Base-by-base conservation (phyloP, 108 stramenopile species). In the Conticribra guillardii region DNA sequence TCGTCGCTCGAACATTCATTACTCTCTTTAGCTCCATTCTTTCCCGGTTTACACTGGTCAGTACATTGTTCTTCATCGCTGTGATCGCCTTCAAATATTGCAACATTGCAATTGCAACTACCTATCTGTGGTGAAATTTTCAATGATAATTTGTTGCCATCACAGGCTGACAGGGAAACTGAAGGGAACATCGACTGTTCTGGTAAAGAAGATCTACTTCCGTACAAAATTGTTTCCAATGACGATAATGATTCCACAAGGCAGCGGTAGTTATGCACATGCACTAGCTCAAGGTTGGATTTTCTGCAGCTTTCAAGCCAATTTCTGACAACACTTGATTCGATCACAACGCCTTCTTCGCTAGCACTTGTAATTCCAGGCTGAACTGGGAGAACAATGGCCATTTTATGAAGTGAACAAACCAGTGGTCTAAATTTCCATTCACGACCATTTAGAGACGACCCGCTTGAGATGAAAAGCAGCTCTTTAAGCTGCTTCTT, bases 281-380 rank as follows among this genome's bases (percentile, higher is more conserved):
- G 46, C 15, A 80, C 54, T 21, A 73, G 28, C 52, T 62, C 79
- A 29, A 80, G 44, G 51, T 73, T 63, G 18, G 51, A 30, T 54
- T 17, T 23, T 19, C 27, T 45, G 16, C 64, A 14, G 32, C 32
- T 22, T 59, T 58, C 68, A 46, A 71, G 62, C 61, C 61, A 70
- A 26, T 61, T 11, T 48, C 23, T 61, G 26, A 37, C 29, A 32
- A 41, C 48, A 22, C 50, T 5, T 46, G 69, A 18, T 32, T 33
- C 18, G 21, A 41, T 30, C 9, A 46, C 21, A 62, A 67, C 26
- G 58, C 41, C 28, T 44, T 65, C 28, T n/a, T n/a, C n/a, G n/a
- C n/a, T n/a, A n/a, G n/a, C n/a, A n/a, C n/a, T n/a, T n/a, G n/a
- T n/a, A n/a, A n/a, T n/a, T n/a, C n/a, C n/a, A n/a, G n/a, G n/a